These are phyloP conservation scores for Boletus reticulatus DNA, from an alignment of 768 basidiomycete genomes.

Conservation along the genomic window DNA sequence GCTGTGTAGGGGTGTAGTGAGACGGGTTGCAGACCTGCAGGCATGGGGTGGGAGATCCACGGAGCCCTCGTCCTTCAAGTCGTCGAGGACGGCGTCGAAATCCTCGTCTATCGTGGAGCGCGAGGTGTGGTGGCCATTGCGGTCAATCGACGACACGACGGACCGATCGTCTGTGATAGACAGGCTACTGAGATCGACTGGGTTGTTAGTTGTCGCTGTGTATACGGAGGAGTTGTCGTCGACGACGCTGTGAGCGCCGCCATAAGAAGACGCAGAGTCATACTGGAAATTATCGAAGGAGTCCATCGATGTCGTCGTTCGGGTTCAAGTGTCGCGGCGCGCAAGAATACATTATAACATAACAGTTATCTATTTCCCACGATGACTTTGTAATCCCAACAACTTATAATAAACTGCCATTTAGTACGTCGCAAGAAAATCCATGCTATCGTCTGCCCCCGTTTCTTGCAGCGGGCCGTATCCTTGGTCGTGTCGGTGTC, in stretches of 20 bases:
- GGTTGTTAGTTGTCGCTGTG: slow-evolving; percentile 62
- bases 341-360: slow-evolving; percentile 5
- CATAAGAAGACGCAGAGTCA: slow-evolving; percentile 80
- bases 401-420: background rate
- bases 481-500: slow-evolving; percentile 61
- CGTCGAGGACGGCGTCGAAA: slow-evolving; percentile 86
- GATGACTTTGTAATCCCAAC: slow-evolving; percentile 11
- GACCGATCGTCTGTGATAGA: slow-evolving; percentile 66
- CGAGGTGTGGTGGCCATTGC: slow-evolving; percentile 35
- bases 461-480: slow-evolving; percentile 38
- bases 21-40: slow-evolving; percentile 68
- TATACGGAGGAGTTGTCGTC: slow-evolving; percentile 83
- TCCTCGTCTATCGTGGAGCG: slow-evolving; percentile 65
- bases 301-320: slow-evolving; percentile 53
- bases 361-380: slow-evolving; percentile 28
- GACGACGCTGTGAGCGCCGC: slow-evolving; percentile 60
- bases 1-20: slow-evolving; percentile 1
- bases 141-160: slow-evolving; percentile 39
- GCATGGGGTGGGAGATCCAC: slow-evolving; percentile 89
- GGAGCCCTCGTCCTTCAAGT: slow-evolving; percentile 76
- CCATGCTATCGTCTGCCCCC: slow-evolving; percentile 44
- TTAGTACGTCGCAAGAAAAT: too few relatives aligned
- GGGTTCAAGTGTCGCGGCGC: slow-evolving; percentile 1
- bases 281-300: slow-evolving; percentile 85
- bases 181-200: slow-evolving; percentile 64